These are phyloP conservation scores for Prinsepia uniflora DNA, from an alignment of 306 rosid species.

Conservation along the genomic window DNA sequence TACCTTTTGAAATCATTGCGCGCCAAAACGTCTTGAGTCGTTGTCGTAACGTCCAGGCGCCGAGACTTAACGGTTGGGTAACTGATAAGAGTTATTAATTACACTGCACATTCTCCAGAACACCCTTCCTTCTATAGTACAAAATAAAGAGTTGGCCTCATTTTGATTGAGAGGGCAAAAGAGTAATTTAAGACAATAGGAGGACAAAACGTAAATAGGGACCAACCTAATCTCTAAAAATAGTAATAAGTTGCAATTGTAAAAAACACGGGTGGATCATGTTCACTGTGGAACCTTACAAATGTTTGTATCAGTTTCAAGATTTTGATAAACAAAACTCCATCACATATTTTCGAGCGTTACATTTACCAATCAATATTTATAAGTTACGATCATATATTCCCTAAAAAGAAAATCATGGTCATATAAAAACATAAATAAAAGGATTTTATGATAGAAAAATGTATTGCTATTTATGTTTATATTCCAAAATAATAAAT, in stretches of 20 bases:
- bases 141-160: too few species aligned
- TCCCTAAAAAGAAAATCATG: too few species aligned
- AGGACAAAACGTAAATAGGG: not conserved
- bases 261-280: conserved; percentile 11
- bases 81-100: not conserved
- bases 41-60: conserved; percentile 22
- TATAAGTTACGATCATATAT: too few species aligned
- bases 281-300: not conserved
- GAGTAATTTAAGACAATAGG: not conserved
- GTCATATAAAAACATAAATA: too few species aligned
- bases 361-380: not conserved
- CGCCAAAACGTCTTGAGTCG: conserved; percentile 27
- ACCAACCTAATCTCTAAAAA: not conserved
- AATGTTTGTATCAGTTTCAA: conserved; percentile 8
- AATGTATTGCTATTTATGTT: too few species aligned
- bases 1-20: conserved; percentile 29
- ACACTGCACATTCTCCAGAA: not conserved
- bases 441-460: too few species aligned
- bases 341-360: not conserved
- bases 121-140: not conserved
- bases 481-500: too few species aligned
- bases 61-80: conserved; percentile 19
- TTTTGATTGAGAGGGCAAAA: not conserved
- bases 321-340: not conserved
- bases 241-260: not conserved